phyloP scores from a whole-genome alignment of 2,329 filamentous ascomycete genomes.

The Fusarium decemcellulare region DNA sequence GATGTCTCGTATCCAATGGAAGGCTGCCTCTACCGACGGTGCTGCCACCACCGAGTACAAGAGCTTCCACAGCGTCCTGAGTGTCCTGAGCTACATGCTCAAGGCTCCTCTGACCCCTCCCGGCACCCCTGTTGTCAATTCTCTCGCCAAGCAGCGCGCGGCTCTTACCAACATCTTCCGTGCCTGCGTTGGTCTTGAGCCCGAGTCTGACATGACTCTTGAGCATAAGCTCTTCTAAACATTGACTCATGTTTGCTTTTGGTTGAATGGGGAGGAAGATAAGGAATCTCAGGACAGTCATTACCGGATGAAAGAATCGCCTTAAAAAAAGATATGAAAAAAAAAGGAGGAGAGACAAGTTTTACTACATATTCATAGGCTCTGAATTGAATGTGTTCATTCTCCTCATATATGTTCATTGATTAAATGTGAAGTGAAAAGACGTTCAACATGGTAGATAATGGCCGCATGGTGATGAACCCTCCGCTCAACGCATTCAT shows the following conservation, averaged over 20 bases:
- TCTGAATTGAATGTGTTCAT: conserved; percentile 42
- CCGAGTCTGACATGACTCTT: conserved; percentile 98
- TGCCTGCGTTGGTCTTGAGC: conserved; percentile 95
- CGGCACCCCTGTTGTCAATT: conserved; percentile 95
- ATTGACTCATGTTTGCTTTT: neutral
- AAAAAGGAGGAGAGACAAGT: conserved; percentile 37
- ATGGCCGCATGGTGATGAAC: neutral
- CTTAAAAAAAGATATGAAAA: conserved; percentile 21
- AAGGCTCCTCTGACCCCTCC: conserved; percentile 94
- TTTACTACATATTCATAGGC: conserved; percentile 37
- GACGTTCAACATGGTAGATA: too few relatives aligned
- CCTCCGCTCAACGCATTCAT: neutral
- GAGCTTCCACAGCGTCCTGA: conserved; percentile 97
- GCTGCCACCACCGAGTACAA: conserved; percentile 78
- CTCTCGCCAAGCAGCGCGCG: conserved; percentile 94
- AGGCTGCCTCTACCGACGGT: conserved; percentile 68
- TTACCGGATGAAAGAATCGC: conserved; percentile 25
- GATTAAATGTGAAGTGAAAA: neutral
- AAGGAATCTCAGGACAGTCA: conserved; percentile 25
- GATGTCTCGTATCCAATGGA: conserved; percentile 99
- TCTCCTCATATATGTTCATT: conserved; percentile 28
- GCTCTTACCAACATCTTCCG: conserved; percentile 99
- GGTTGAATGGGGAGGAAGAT: conserved; percentile 10
- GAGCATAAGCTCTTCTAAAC: conserved; percentile 95
- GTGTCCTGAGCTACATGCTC: conserved; percentile 99